Conservation (phyloP, 495 filamentous ascomycete genomes). For the Aspergillus sparsus region DNA sequence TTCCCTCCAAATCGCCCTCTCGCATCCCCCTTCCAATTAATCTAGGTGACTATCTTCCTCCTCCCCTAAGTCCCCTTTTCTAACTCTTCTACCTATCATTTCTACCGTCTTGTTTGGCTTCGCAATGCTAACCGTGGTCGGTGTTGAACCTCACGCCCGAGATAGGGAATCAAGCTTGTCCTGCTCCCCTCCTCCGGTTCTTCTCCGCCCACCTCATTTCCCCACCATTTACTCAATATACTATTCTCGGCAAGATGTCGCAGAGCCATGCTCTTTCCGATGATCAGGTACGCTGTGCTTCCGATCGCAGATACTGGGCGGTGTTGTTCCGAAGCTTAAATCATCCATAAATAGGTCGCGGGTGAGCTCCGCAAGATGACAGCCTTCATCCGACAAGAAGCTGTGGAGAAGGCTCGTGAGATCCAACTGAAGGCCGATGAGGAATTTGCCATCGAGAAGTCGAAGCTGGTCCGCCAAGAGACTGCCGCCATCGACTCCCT, state of each 20-base stretch:
- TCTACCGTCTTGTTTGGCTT: not conserved
- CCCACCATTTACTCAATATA: conserved; percentile 29
- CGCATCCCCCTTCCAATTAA: conserved; percentile 16
- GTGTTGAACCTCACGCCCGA: conserved; percentile 14
- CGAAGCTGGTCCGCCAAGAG: conserved; percentile 94
- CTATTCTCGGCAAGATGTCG: conserved; percentile 68
- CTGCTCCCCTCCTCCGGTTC: conserved; percentile 11
- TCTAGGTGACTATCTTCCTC: conserved; percentile 9
- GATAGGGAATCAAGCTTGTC: conserved; percentile 12
- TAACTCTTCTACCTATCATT: conserved; percentile 12
- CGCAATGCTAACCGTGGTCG: conserved; percentile 11
- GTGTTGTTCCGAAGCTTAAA: conserved; percentile 20
- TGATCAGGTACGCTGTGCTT: conserved; percentile 71
- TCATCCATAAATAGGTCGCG: conserved; percentile 64
- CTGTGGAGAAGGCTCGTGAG: conserved; percentile 91
- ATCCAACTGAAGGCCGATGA: conserved; percentile 98
- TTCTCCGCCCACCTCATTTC: conserved; percentile 24
- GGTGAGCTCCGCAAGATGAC: conserved; percentile 99
- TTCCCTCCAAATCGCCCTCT: conserved; percentile 3
- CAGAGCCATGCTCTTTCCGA: conserved; percentile 91
- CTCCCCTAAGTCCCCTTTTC: not conserved
- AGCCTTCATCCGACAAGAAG: conserved; percentile 99
- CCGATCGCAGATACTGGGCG: conserved; percentile 18
- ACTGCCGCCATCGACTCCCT: conserved; percentile 84
- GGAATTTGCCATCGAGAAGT: conserved; percentile 97